Evolutionary conservation across 192 early-diverging fungal genomes (phyloP), one percentile per base, ranked within the genome.

Genomic region (Entophlyctis helioformis): DNA sequence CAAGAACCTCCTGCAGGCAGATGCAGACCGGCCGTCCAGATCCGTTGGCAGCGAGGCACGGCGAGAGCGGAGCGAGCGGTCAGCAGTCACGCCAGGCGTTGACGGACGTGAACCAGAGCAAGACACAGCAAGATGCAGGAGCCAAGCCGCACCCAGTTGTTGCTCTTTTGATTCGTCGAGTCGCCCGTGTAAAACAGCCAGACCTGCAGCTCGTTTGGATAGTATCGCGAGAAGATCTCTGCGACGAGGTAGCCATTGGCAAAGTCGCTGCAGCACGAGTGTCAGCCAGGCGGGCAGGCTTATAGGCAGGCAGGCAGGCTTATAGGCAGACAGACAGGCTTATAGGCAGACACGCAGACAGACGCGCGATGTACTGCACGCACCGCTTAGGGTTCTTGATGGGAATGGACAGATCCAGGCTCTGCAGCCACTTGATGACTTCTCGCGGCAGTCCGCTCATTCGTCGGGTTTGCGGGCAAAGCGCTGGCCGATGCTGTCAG

Each of bases 391-490:
- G 64, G 46, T 74, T 74, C 42, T 56, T 49, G 27, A 67, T 45
- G 0, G 56, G 50, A 40, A 55, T 51, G n/a, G 53, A 29, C 34
- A 67, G 46, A 35, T 74, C 65, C 4, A 74, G 41, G n/a, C 41
- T 50, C 31, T 62, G 64, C 28, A 74, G 53, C 71, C 71, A 74
- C 56, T 67, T 71, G 19, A 68, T 40, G 10, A 71, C 46, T 51
- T 64, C 62, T 21, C 71, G 60, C 16, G 54, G 57, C 3, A 67
- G 38, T 20, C 52, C 53, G 13, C n/a, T 44, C 52, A 56, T 54
- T 54, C 23, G 9, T 24, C 23, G 31, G 31, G 39, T n/a, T n/a
- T n/a, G n/a, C n/a, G n/a, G n/a, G n/a, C n/a, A n/a, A n/a, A n/a
- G n/a, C n/a, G n/a, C n/a, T n/a, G n/a, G n/a, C n/a, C n/a, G n/a